Base-by-base conservation (phyloP, 805 yeast genomes). In the Candida berthetii region DNA sequence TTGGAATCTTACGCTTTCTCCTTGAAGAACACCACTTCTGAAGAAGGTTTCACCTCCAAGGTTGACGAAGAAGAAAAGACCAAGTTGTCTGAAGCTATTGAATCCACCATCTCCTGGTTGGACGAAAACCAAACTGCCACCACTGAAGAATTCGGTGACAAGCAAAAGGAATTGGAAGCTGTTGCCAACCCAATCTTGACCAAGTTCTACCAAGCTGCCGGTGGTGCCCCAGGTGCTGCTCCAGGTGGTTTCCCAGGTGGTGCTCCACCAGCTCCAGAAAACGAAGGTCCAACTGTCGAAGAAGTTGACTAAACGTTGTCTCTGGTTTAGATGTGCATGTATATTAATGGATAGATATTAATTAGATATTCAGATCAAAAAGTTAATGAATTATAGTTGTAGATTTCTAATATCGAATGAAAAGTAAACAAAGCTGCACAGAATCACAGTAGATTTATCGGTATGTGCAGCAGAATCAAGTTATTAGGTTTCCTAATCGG, bases 121-220 rank as follows among this genome's bases (percentile, higher is more conserved):
- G 98, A 90, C 69, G 78, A 79, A 57, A 87, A 88, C 76, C 91
- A 84, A 71, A 78, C 96, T 52, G 97, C 96, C 55, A 67, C 96
- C 42, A 79, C 86, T 45, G 97, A 91, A 65, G 98, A 90, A 77
- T 90, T 71, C 68, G 76, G 80, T 62, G 96, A 85, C 71, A 84
- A 78, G 76, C 95, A 89, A 76, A 90, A 90, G 82, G 96, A 89
- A 72, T 82, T 90, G 61, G 97, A 91, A 77, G 84, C 79, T 56
- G 76, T 83, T 69, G 96, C 96, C 55, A 90, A 90, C 79, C 97
- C 97, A 68, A 87, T 90, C 72, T 84, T 90, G 88, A 79, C 88
- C 67, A 88, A 90, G 79, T 88, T 93, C 78, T 91, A 91, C 82
- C 93, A 86, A 69, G 89, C 83, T 54, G 95, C 89, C 66, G 95